Conservation (phyloP, 495 filamentous ascomycete species). For the Penicillium taxi region DNA sequence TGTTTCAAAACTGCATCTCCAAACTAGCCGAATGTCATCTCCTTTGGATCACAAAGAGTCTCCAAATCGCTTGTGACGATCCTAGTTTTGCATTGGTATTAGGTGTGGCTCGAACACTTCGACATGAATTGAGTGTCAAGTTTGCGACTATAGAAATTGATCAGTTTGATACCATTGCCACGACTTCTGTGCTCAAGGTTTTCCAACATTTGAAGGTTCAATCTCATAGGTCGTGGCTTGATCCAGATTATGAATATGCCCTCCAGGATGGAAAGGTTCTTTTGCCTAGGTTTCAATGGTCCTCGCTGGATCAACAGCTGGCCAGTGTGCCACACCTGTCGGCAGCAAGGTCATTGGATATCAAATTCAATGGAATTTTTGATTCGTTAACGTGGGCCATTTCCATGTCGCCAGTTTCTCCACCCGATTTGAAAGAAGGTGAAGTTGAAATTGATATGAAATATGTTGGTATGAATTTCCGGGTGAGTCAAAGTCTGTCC, state of each 20-base stretch:
- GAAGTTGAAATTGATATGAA: slow-evolving; percentile 31
- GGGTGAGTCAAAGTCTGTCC: slow-evolving; percentile 24
- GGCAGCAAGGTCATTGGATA: slow-evolving; percentile 5
- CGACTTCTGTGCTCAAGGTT: slow-evolving; percentile 10
- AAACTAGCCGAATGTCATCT: too few species aligned
- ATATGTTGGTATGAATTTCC: slow-evolving; percentile 37
- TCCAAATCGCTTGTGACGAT: slow-evolving; percentile 30
- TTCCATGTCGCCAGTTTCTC: neutral
- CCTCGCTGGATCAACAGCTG: too few species aligned
- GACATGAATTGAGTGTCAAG: slow-evolving; percentile 29
- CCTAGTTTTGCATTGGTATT: slow-evolving; percentile 29
- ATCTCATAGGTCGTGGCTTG: neutral
- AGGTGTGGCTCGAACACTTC: slow-evolving; percentile 35
- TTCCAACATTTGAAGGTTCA: slow-evolving; percentile 18
- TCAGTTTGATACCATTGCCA: slow-evolving; percentile 5
- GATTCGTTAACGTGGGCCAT: slow-evolving; percentile 24
- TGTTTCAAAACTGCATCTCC: slow-evolving; percentile 14
- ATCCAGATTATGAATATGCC: slow-evolving; percentile 30
- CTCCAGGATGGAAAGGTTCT: slow-evolving; percentile 18
- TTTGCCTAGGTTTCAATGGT: slow-evolving; percentile 22
- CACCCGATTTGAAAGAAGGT: slow-evolving; percentile 11
- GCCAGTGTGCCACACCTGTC: slow-evolving; percentile 2
- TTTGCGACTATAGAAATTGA: slow-evolving; percentile 38
- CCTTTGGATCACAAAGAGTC: slow-evolving; percentile 37
- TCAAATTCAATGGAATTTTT: slow-evolving; percentile 17